Evolutionary conservation across 2,329 filamentous ascomycete species (phyloP).

Genomic region (Colletotrichum siamense): DNA sequence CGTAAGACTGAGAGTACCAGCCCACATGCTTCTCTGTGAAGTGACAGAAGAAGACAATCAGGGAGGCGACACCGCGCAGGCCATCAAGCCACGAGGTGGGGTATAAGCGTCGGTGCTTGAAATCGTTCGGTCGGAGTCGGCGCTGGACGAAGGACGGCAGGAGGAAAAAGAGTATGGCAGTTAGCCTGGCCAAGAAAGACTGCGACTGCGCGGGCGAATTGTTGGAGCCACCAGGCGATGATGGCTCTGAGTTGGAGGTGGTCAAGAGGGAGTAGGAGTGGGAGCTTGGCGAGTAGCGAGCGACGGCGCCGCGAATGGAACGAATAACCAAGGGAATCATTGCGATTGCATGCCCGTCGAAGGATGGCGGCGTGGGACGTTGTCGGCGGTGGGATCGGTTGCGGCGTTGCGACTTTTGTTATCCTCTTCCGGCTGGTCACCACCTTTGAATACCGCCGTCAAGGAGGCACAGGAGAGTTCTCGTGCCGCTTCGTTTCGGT

Average conservation of each 20-base stretch:
- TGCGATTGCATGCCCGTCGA: not conserved
- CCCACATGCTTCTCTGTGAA: slow-evolving; percentile 46
- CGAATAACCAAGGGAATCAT: slow-evolving; percentile 22
- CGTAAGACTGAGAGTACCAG: slow-evolving; percentile 38
- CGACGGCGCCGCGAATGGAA: slow-evolving; percentile 21
- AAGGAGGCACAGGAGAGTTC: not conserved
- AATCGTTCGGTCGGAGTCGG: slow-evolving; percentile 28
- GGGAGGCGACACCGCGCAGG: slow-evolving; percentile 52
- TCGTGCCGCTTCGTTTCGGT: not conserved
- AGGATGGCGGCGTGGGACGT: not conserved
- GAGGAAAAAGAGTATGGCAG: slow-evolving; percentile 27
- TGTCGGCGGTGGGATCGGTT: not conserved
- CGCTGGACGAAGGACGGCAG: slow-evolving; percentile 36
- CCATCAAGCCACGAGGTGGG: slow-evolving; percentile 55
- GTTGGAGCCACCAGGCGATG: not conserved
- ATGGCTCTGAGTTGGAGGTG: slow-evolving; percentile 6
- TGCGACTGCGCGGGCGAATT: not conserved
- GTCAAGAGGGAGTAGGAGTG: slow-evolving; percentile 6
- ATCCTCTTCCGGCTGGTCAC: not conserved
- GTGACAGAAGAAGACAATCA: slow-evolving; percentile 54
- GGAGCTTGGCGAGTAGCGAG: slow-evolving; percentile 12
- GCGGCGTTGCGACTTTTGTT: not conserved
- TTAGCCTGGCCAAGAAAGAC: slow-evolving; percentile 2
- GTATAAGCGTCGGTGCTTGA: slow-evolving; percentile 31
- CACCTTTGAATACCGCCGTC: not conserved